These are phyloP conservation scores for Fusarium compactum DNA, from an alignment of 2,329 filamentous ascomycete genomes.

Conservation along the genomic window DNA sequence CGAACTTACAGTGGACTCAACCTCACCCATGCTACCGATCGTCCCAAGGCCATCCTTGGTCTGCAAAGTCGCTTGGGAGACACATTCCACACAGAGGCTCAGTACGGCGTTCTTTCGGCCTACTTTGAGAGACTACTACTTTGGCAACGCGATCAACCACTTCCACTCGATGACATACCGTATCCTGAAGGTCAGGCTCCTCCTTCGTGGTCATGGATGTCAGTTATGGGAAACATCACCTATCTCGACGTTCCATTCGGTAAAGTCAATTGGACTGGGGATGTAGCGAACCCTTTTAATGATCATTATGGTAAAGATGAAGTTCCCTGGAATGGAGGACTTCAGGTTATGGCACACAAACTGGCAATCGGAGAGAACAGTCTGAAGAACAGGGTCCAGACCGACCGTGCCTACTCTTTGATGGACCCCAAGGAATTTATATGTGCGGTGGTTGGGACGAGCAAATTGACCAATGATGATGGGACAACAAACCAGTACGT, in stretches of 20 bases:
- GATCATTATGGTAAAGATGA: not conserved
- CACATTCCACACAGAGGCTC: not conserved
- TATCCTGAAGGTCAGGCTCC: not conserved
- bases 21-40: not conserved
- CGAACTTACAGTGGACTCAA: not conserved
- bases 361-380: not conserved
- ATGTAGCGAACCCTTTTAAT: not conserved
- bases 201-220: not conserved
- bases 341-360: not conserved
- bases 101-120: not conserved
- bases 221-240: not conserved
- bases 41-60: not conserved
- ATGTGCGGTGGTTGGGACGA: not conserved
- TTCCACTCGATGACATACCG: not conserved
- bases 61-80: not conserved
- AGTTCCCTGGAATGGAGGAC: not conserved
- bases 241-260: not conserved
- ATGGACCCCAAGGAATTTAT: not conserved
- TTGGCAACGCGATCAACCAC: not conserved
- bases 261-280: not conserved
- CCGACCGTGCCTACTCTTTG: not conserved
- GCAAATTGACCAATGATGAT: not conserved
- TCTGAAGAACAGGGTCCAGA: not conserved
- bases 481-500: not conserved
- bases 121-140: not conserved